Evolutionary conservation across 1,139 yeast genomes (phyloP), one percentile per base, ranked within the genome.

Genomic region (Magnusiomyces magnusii): DNA sequence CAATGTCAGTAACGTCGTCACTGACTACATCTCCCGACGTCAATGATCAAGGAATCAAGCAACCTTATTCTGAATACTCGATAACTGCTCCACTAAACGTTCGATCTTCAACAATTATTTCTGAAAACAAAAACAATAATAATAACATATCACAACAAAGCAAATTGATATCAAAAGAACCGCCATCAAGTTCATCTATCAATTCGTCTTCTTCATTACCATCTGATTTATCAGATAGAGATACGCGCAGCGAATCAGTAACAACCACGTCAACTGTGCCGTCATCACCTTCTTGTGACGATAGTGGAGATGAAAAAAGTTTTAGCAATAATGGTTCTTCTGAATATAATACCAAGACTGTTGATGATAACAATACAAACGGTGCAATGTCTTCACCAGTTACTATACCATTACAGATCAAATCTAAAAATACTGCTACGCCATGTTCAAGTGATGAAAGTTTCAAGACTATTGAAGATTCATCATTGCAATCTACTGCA

Each of bases 241-340:
- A 51, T 3, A 51, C 28, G 19, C 47, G 54, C 10, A 24, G 41
- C 21, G 54, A 39, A 2, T 51, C 54, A 15, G 54, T 39, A 24
- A 47, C 54, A 9, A 51, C 54, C n/a, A 51, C 36, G 54, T 51
- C 54, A 21, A 51, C 54, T 1, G 47, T 39, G 17, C 47, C 54
- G 7, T 51, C 54, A 3, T 51, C 54, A 13, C 54, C 54, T 7
- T 51, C 54, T 21, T 23, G 34, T 21, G 54, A 51, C 2, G 54
- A 51, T 28, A 34, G 28, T 19, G 41, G 42, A 2, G 41, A 34
- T 31, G 53, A 51, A n/a, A n/a, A n/a, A n/a, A n/a, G n/a, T n/a
- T 7, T 7, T 31, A 31, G 10, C 13, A 31, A 13, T 31, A 31
- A 31, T 31, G 13, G 13, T 31, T 7, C 36, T 13, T 31, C 10